A percentile compares a stretch with the other conserved stretches of the same genome.
These are phyloP conservation scores for Diaporthe sp. DNA, from an alignment of 2,329 filamentous ascomycete genomes.

Conservation along the genomic window DNA sequence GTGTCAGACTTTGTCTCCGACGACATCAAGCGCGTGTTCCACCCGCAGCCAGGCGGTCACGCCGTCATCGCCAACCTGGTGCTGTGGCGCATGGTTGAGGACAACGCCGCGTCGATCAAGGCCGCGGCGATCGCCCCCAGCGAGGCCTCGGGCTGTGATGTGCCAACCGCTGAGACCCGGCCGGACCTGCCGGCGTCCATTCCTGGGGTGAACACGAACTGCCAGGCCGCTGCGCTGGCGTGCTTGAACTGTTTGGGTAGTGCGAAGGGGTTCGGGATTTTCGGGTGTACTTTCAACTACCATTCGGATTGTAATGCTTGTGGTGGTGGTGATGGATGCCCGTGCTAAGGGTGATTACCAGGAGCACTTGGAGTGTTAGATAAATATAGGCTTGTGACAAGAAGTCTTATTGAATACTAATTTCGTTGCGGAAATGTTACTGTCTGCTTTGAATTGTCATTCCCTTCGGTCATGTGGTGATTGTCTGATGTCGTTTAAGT, in stretches of 20 bases:
- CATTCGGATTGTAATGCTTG: conserved; percentile 16
- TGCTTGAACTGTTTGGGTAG: conserved; percentile 3
- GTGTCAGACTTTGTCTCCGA: not conserved
- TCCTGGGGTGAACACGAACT: not conserved
- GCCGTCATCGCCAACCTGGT: conserved; percentile 22
- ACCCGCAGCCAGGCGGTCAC: conserved; percentile 15
- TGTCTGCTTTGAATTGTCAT: too few relatives aligned
- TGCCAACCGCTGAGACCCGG: not conserved
- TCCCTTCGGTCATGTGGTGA: too few relatives aligned
- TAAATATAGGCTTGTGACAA: not conserved
- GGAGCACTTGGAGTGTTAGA: not conserved
- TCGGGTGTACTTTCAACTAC: not conserved
- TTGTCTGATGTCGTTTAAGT: too few relatives aligned
- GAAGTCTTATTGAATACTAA: not conserved
- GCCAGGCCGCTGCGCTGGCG: not conserved
- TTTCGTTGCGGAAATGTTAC: not conserved
- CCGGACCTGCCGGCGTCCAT: not conserved
- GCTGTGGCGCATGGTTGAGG: conserved; percentile 4
- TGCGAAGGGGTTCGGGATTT: not conserved
- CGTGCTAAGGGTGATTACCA: not conserved
- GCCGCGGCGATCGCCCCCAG: not conserved
- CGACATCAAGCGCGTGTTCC: conserved; percentile 18
- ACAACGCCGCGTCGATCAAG: conserved; percentile 13
- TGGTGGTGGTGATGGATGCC: conserved; percentile 13
- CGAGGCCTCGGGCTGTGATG: conserved; percentile 1